phyloP scores from a whole-genome alignment of 2,329 filamentous ascomycete species.

The Westerdykella ornata region DNA sequence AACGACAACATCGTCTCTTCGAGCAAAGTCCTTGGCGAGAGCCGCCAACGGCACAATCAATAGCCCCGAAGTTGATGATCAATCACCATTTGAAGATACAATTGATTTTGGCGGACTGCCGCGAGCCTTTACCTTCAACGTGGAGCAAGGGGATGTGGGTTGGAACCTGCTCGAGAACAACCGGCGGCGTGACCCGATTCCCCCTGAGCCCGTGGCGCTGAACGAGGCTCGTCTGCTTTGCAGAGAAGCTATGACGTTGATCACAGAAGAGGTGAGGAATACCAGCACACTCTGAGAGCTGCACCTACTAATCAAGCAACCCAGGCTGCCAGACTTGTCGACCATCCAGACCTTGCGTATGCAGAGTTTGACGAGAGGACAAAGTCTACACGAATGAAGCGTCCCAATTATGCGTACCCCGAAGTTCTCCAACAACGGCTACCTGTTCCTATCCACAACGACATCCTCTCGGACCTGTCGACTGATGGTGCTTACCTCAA shows the following conservation, averaged over 20 bases:
- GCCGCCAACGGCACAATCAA: conserved; percentile 1
- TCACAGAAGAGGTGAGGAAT: conserved; percentile 22
- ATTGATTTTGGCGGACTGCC: conserved; percentile 10
- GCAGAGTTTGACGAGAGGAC: conserved; percentile 21
- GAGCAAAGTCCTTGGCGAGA: conserved; percentile 2
- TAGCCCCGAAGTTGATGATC: conserved; percentile 1
- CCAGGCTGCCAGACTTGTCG: conserved; percentile 21
- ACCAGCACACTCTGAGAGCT: background rate
- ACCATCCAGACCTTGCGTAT: conserved; percentile 27
- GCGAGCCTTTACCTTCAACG: conserved; percentile 20
- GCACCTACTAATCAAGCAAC: background rate
- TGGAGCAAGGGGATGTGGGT: conserved; percentile 15
- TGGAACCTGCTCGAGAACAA: conserved; percentile 21
- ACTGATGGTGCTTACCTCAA: conserved; percentile 18
- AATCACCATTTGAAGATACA: conserved; percentile 13
- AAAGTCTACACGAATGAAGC: conserved; percentile 24
- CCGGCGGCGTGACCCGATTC: conserved; percentile 15
- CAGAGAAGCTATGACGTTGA: conserved; percentile 27
- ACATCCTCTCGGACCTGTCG: conserved; percentile 16
- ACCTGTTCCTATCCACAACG: conserved; percentile 23
- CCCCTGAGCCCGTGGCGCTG: conserved; percentile 21
- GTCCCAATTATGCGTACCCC: conserved; percentile 26
- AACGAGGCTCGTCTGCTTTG: conserved; percentile 25
- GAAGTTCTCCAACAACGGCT: conserved; percentile 23
- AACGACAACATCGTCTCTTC: conserved; percentile 6